Conservation (phyloP, 805 yeast genomes). For the Candida germanica region DNA sequence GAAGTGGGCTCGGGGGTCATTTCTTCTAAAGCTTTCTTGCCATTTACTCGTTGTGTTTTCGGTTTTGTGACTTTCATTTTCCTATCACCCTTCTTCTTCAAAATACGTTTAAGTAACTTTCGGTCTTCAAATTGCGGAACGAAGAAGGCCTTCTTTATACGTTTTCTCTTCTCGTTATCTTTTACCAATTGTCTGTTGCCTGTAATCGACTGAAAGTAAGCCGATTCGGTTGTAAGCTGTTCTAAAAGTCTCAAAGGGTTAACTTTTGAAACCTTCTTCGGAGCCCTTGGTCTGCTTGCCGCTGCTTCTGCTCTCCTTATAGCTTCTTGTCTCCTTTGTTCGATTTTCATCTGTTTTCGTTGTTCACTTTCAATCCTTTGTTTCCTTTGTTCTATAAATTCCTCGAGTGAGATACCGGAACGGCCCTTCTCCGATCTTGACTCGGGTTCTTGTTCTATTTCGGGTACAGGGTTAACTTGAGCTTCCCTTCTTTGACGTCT, state of each 20-base stretch:
- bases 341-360: background rate
- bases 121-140: conserved; percentile 22
- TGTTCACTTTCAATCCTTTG: background rate
- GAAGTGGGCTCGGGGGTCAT: background rate
- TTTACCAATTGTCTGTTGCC: conserved; percentile 33
- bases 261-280: conserved; percentile 1
- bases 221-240: conserved; percentile 18
- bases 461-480: conserved; percentile 1
- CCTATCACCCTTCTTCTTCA: conserved; percentile 10
- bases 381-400: conserved; percentile 3
- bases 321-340: background rate
- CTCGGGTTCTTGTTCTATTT: background rate
- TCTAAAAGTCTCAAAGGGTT: conserved; percentile 8
- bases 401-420: conserved; percentile 5
- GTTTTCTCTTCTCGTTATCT: conserved; percentile 31
- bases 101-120: conserved; percentile 8
- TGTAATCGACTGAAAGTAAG: conserved; percentile 38
- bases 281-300: conserved; percentile 5
- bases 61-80: conserved; percentile 4
- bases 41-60: conserved; percentile 8
- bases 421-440: background rate
- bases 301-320: conserved; percentile 2
- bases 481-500: conserved; percentile 4
- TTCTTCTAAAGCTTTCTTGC: background rate
- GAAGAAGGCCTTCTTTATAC: conserved; percentile 25